Evolutionary conservation across 768 basidiomycete genomes (phyloP).

Genomic region (Leccinum disarticulatum): DNA sequence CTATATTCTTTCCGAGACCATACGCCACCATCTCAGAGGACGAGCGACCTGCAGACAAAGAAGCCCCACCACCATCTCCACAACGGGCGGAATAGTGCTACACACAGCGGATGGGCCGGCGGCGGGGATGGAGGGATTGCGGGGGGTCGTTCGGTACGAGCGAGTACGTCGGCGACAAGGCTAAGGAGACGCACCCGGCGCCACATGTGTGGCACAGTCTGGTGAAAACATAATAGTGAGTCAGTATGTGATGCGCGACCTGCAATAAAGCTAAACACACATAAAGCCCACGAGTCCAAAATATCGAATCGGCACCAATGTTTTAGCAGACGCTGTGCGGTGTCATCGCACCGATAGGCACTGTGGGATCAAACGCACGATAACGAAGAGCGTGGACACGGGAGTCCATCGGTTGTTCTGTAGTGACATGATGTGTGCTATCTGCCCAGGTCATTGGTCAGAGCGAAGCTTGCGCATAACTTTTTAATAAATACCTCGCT

Average conservation of each 20-base stretch:
- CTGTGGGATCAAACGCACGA: constrained; percentile 6
- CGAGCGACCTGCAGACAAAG: too few relatives aligned
- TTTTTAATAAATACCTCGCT: constrained; percentile 5
- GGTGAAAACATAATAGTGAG: background rate
- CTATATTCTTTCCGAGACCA: too few relatives aligned
- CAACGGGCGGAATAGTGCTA: too few relatives aligned
- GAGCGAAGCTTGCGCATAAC: background rate
- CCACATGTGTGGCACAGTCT: too few relatives aligned
- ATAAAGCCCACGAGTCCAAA: background rate
- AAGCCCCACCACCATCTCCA: too few relatives aligned
- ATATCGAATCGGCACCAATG: background rate
- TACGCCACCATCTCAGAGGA: too few relatives aligned
- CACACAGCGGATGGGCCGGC: too few relatives aligned
- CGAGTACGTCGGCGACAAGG: too few relatives aligned
- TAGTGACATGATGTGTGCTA: constrained; percentile 8
- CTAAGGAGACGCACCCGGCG: too few relatives aligned
- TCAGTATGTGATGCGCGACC: background rate
- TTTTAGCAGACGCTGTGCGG: background rate
- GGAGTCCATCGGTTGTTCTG: constrained; percentile 9
- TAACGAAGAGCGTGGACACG: constrained; percentile 11
- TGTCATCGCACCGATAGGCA: background rate
- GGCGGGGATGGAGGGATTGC: too few relatives aligned
- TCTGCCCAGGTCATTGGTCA: background rate
- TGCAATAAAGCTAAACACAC: background rate
- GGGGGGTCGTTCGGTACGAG: too few relatives aligned